These are phyloP conservation scores for Pythium sukuiense DNA, from an alignment of 352 stramenopile species.

Conservation along the genomic window DNA sequence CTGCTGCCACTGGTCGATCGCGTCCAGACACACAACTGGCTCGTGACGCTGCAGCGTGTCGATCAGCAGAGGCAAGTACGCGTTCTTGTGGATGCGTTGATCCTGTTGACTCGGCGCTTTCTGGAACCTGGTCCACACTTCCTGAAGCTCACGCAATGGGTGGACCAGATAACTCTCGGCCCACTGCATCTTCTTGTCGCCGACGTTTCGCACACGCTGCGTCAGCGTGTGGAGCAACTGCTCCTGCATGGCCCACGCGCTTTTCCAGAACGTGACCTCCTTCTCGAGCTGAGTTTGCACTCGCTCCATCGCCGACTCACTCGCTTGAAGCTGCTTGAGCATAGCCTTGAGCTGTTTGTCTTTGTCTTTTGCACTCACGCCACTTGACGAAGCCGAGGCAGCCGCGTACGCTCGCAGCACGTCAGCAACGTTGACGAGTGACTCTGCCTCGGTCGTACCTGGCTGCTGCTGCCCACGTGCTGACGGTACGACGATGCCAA, in stretches of 20 bases:
- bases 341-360: conserved; percentile 26
- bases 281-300: conserved; percentile 5
- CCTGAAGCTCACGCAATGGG: conserved; percentile 21
- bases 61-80: conserved; percentile 27
- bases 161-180: conserved; percentile 11
- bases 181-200: conserved; percentile 32
- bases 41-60: conserved; percentile 25
- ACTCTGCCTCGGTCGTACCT: background rate
- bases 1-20: conserved; percentile 28
- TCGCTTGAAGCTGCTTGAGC: conserved; percentile 29
- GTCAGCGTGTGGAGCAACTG: conserved; percentile 13
- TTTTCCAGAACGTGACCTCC: conserved; percentile 20
- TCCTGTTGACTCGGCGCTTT: conserved; percentile 19
- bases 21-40: conserved; percentile 18
- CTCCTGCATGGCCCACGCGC: conserved; percentile 27
- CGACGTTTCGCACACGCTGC: conserved; percentile 20
- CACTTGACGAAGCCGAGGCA: background rate
- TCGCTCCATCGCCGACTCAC: conserved; percentile 6
- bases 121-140: conserved; percentile 27
- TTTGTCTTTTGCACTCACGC: conserved; percentile 24
- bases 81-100: conserved; percentile 28
- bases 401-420: conserved; percentile 17
- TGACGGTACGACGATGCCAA: conserved; percentile 23
- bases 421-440: conserved; percentile 13
- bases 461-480: background rate